Conservation (phyloP, 2,329 filamentous ascomycete species). For the Exophiala calicioides region DNA sequence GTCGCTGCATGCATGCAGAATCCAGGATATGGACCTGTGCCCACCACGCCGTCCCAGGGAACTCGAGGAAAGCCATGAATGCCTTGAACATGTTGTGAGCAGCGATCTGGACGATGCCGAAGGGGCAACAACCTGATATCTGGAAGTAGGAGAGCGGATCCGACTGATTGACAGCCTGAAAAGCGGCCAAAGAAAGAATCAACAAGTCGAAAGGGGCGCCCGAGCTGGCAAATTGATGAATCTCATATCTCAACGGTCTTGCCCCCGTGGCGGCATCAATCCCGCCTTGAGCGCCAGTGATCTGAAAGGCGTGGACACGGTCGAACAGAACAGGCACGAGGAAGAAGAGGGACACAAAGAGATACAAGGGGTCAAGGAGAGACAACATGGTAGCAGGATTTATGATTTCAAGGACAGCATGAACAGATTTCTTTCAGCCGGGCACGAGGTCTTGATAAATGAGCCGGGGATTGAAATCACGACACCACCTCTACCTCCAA, state of each 20-base stretch:
- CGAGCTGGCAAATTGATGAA: slow-evolving; percentile 65
- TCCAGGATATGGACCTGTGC: slow-evolving; percentile 54
- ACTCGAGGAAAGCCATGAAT: slow-evolving; percentile 75
- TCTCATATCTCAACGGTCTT: slow-evolving; percentile 59
- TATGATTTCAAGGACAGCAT: not conserved
- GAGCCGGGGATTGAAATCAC: slow-evolving; percentile 2
- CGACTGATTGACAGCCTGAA: slow-evolving; percentile 67
- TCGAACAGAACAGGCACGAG: slow-evolving; percentile 7
- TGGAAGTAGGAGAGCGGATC: slow-evolving; percentile 74
- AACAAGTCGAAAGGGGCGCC: slow-evolving; percentile 70
- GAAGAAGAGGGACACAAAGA: slow-evolving; percentile 5
- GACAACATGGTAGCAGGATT: slow-evolving; percentile 12
- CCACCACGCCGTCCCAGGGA: slow-evolving; percentile 56
- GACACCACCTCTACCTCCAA: slow-evolving; percentile 3
- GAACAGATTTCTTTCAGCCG: slow-evolving; percentile 1
- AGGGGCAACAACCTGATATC: slow-evolving; percentile 66
- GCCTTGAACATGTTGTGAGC: too few species aligned
- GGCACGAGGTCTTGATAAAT: slow-evolving; percentile 12
- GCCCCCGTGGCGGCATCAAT: slow-evolving; percentile 34
- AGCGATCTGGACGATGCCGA: too few species aligned
- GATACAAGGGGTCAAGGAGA: not conserved
- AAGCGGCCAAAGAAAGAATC: slow-evolving; percentile 70
- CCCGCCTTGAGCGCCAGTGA: slow-evolving; percentile 35
- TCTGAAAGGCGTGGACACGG: slow-evolving; percentile 22
- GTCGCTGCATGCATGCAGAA: slow-evolving; percentile 77